Percentiles rank a stretch among this genome's conserved stretches.
These are phyloP conservation scores for Aspergillus neoniger DNA, from an alignment of 2,329 filamentous ascomycete genomes.

Conservation along the genomic window DNA sequence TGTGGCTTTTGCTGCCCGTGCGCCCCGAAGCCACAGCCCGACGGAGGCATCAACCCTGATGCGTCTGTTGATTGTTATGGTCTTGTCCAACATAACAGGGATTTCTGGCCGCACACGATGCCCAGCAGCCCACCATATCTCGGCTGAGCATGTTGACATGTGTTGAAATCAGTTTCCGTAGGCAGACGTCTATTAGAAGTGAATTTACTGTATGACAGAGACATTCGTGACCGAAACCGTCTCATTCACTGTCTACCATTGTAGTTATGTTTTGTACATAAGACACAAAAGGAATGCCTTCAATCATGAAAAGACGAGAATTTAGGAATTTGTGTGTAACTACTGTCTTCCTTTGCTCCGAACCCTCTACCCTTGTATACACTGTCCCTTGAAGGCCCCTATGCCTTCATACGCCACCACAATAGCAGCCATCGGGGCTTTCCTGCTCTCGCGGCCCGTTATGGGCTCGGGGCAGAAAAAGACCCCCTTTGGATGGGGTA, in stretches of 20 bases:
- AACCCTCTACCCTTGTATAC: not conserved
- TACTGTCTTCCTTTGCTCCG: not conserved
- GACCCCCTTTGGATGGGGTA: not conserved
- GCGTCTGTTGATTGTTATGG: not conserved
- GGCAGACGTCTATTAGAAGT: not conserved
- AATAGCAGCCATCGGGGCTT: not conserved
- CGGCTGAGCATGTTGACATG: not conserved
- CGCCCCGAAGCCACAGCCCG: not conserved
- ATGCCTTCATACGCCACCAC: not conserved
- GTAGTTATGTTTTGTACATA: not conserved
- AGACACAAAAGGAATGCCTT: not conserved
- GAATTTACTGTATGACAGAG: not conserved
- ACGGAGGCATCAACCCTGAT: not conserved
- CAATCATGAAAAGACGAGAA: not conserved
- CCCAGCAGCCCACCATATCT: not conserved
- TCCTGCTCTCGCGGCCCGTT: not conserved
- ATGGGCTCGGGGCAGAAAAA: not conserved
- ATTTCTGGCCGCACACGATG: conserved; percentile 16
- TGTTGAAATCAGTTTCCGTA: not conserved
- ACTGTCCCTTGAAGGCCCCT: not conserved
- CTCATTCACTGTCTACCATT: not conserved
- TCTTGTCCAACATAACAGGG: conserved; percentile 2
- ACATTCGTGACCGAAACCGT: conserved; percentile 9
- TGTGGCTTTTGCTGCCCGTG: not conserved
- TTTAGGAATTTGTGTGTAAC: not conserved